phyloP scores from a whole-genome alignment of 169 alveolate species.

The Plasmodium ovale region DNA sequence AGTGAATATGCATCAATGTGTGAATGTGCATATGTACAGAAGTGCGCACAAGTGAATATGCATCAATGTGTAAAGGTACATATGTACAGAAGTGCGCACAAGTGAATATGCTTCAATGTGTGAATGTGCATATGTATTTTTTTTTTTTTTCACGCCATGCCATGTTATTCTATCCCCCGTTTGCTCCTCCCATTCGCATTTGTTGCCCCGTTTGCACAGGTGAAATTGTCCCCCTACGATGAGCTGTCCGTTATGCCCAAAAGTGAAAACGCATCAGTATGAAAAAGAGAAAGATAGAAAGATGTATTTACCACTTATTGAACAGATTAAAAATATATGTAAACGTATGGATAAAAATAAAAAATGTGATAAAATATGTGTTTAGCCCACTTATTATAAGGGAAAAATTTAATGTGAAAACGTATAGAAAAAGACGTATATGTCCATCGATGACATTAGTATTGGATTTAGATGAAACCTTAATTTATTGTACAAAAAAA shows the following conservation, averaged over 20 bases:
- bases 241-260: too few species aligned
- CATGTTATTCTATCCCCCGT: too few species aligned
- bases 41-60: not conserved
- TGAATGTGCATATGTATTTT: not conserved
- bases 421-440: conserved; percentile 40
- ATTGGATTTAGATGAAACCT: conserved; percentile 83
- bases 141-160: too few species aligned
- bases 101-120: too few species aligned
- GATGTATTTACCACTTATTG: conserved; percentile 45
- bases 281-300: conserved; percentile 35
- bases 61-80: not conserved
- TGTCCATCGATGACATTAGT: conserved; percentile 79
- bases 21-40: not conserved
- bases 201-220: too few species aligned
- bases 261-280: conserved; percentile 5
- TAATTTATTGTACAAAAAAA: conserved; percentile 73
- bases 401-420: conserved; percentile 15
- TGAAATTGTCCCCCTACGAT: too few species aligned
- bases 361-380: conserved; percentile 17
- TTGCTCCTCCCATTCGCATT: too few species aligned
- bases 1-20: not conserved
- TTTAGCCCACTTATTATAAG: conserved; percentile 7
- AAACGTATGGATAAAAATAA: conserved; percentile 42
- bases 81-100: not conserved
- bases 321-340: conserved; percentile 27